Percentiles rank a stretch among this genome's conserved stretches.
These are phyloP conservation scores for Penicillium macrosclerotiorum DNA, from an alignment of 495 filamentous ascomycete genomes.

Conservation along the genomic window DNA sequence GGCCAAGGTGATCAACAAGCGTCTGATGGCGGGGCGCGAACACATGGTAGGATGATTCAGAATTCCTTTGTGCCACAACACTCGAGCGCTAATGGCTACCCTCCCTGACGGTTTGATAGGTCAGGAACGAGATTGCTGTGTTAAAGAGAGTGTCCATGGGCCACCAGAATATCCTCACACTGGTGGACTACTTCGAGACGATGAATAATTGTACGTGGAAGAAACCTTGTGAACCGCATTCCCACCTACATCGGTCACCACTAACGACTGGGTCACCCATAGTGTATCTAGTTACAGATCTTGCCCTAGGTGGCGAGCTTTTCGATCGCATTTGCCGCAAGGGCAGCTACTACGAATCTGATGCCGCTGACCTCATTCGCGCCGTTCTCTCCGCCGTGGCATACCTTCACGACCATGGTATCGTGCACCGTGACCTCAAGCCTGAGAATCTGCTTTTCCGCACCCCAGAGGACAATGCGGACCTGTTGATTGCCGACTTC, in stretches of 20 bases:
- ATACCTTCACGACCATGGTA: constrained; percentile 97
- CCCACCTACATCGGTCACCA: too few relatives aligned
- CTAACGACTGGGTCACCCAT: constrained; percentile 6
- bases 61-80: neutral
- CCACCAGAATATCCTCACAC: constrained; percentile 93
- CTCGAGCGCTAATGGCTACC: neutral
- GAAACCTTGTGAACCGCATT: neutral
- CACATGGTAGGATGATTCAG: constrained; percentile 73
- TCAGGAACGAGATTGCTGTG: constrained; percentile 96
- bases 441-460: constrained; percentile 55
- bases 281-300: constrained; percentile 97
- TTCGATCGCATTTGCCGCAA: constrained; percentile 99
- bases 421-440: constrained; percentile 85
- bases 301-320: constrained; percentile 92
- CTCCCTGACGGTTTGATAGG: constrained; percentile 46
- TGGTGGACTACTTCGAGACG: constrained; percentile 99
- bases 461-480: constrained; percentile 56
- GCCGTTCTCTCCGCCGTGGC: constrained; percentile 95
- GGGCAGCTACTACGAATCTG: constrained; percentile 95
- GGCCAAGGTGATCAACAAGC: constrained; percentile 98
- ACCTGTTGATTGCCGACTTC: constrained; percentile 94
- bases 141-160: constrained; percentile 96
- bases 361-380: constrained; percentile 92
- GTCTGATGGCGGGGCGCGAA: constrained; percentile 94
- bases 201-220: constrained; percentile 82